Evolutionary conservation across 2,329 filamentous ascomycete genomes (phyloP), one percentile per base, ranked within the genome.

Genomic region (Dactylellina haptotyla): DNA sequence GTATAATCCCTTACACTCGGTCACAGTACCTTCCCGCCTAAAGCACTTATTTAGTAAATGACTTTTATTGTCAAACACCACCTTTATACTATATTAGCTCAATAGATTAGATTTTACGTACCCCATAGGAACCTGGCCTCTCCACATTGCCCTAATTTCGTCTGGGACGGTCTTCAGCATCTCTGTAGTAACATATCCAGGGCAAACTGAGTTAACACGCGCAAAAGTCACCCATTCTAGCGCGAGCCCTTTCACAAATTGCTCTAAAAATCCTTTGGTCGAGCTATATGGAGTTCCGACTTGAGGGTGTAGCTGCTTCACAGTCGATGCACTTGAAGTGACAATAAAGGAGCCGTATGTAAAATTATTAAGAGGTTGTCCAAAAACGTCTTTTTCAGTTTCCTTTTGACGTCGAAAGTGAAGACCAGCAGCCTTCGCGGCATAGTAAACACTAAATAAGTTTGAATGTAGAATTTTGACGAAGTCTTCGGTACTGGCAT

Each of bases 1-100:
- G 80, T 90, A 96, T 18, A 89, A 89, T 18, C 90, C 92, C 83
- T 94, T 93, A 77, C 95, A 84, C 83, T 96, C 92, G 71, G 87
- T 85, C 1, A 87, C 83, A 75, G 88, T 84, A 5, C 89, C 91
- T 79, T 93, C 89, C 76, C 91, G 86, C 45, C 87, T 86, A n/a
- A n/a, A 43, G n/a, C n/a, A n/a, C n/a, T n/a, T n/a, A n/a, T n/a
- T n/a, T n/a, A 57, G 18, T 45, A 45, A 18, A 4, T 18, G 18
- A 23, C 3, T 16, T 4, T 5, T 50, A n/a, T 2, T 14, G 45
- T n/a, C n/a, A n/a, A n/a, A n/a, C n/a, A n/a, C n/a, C n/a, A n/a
- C n/a, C n/a, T n/a, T n/a, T n/a, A n/a, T n/a, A n/a, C n/a, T n/a
- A n/a, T n/a, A n/a, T 26, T 8, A 8, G 43, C 4, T n/a, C 2